Evolutionary conservation across 2,329 filamentous ascomycete genomes (phyloP).

Genomic region (Nemania diffusa): DNA sequence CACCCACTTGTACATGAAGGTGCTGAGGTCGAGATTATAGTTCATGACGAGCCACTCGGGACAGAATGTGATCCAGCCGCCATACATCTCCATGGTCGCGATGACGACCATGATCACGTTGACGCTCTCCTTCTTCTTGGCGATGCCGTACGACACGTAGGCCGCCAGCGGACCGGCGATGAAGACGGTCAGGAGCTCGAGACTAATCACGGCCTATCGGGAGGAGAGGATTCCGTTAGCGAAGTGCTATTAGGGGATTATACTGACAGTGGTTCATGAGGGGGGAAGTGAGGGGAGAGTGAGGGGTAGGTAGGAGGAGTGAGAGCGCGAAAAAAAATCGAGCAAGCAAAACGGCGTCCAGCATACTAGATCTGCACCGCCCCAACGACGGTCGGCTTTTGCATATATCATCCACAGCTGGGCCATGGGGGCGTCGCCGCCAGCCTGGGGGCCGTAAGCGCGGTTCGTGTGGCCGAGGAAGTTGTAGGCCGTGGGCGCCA

Average conservation of each 20-base stretch:
- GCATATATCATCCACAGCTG: conserved; percentile 77
- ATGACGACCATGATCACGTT: conserved; percentile 72
- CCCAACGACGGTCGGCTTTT: conserved; percentile 71
- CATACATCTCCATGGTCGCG: conserved; percentile 74
- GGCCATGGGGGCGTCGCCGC: conserved; percentile 64
- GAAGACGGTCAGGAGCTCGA: conserved; percentile 74
- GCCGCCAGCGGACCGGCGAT: conserved; percentile 69
- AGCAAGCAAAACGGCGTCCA: conserved; percentile 12
- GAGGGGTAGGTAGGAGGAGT: conserved; percentile 13
- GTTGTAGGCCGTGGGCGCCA: conserved; percentile 62
- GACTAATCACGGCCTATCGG: conserved; percentile 65
- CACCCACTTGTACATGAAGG: conserved; percentile 75
- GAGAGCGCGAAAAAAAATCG: not conserved
- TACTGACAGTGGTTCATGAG: not conserved
- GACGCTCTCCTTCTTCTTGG: conserved; percentile 63
- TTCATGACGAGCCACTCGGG: conserved; percentile 74
- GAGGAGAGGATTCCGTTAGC: not conserved
- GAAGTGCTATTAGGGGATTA: not conserved
- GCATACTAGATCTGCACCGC: conserved; percentile 67
- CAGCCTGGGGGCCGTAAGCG: conserved; percentile 68
- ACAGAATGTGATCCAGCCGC: conserved; percentile 77
- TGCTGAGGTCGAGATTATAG: conserved; percentile 70
- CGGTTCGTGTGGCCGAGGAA: conserved; percentile 62
- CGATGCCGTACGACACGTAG: conserved; percentile 69
- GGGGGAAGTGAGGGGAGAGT: no score